Base-by-base conservation (phyloP, 176 grass and related monocot genomes). In the Oryza punctata region DNA sequence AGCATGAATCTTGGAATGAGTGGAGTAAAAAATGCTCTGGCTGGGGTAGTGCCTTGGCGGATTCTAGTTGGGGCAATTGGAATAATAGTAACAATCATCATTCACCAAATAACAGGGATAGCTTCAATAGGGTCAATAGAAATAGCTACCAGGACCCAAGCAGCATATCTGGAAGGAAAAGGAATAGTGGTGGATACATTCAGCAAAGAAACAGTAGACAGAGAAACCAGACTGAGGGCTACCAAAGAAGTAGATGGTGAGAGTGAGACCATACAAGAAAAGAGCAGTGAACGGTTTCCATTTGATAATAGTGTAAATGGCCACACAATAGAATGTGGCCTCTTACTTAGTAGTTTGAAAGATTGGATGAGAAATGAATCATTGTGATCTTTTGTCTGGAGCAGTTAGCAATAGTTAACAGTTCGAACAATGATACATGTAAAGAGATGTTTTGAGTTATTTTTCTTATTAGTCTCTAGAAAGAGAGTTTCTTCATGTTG, bases 151-250 rank as follows among this genome's bases (percentile, higher is more conserved):
- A 59, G 69, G 77, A 92, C 65, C 67, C 23, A 32, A 65, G 65
- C 12, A 52, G 35, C 25, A 28, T 50, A 6, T 78, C 43, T 70
- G 81, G 84, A 41, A 92, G 81, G 72, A 92, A 89, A 67, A 66
- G 77, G 50, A 83, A 78, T 7, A 4, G 45, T 12, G 29, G 65
- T 12, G 84, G 77, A 12, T 63, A 72, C 47, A 81, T 72, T 16
- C 75, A 77, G 18, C 71, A 76, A 45, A 84, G 76, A 65, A 86
- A 32, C 72, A 50, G 0, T 21, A 84, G 30, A 57, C 60, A 64
- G 19, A 87, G 81, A 45, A 68, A 67, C 71, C 76, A 84, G 30
- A 60, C 33, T 23, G 77, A 89, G 26, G 47, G 61, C 47, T 69
- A 64, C 63, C 67, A 65, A 66, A 63, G 79, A 21, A 86, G 76